Percentiles rank a stretch among this genome's conserved stretches.
Evolutionary conservation across 2,329 filamentous ascomycete genomes (phyloP).

Genomic region (Fusarium bulbicola): DNA sequence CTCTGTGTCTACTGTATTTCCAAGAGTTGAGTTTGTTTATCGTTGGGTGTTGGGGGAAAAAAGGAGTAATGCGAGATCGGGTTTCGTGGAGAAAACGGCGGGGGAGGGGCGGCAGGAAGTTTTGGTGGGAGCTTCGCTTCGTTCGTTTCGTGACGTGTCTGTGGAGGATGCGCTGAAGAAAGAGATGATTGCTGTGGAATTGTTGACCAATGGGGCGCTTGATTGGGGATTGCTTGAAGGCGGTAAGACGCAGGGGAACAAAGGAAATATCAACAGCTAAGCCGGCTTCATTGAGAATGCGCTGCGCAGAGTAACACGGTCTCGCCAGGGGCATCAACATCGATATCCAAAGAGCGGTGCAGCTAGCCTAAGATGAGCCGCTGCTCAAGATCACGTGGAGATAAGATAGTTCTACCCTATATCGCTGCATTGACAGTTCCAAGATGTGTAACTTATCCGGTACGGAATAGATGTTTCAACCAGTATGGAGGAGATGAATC

Average conservation of each 20-base stretch:
- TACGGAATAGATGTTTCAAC: not conserved
- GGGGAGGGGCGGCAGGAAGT: conserved; percentile 33
- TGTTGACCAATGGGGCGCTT: conserved; percentile 10
- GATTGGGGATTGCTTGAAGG: not conserved
- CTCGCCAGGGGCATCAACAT: conserved; percentile 31
- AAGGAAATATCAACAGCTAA: conserved; percentile 26
- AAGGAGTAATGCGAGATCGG: conserved; percentile 15
- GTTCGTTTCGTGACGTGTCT: conserved; percentile 36
- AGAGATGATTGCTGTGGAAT: not conserved
- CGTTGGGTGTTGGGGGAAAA: not conserved
- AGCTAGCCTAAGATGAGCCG: conserved; percentile 10
- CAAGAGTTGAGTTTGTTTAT: not conserved
- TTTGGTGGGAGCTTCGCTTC: conserved; percentile 38
- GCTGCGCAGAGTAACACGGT: conserved; percentile 23
- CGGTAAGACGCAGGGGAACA: conserved; percentile 18
- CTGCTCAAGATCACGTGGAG: conserved; percentile 20
- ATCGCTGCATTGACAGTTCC: not conserved
- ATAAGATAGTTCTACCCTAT: not conserved
- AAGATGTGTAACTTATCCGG: not conserved
- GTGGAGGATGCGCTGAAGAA: conserved; percentile 30
- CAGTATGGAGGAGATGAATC: rapidly evolving
- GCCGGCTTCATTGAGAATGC: conserved; percentile 19
- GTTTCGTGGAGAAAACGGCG: conserved; percentile 33
- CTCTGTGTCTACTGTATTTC: not conserved
- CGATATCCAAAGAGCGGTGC: conserved; percentile 30